Base-by-base conservation (phyloP, 2,329 filamentous ascomycete genomes). In the Fusarium pseudocircinatum region DNA sequence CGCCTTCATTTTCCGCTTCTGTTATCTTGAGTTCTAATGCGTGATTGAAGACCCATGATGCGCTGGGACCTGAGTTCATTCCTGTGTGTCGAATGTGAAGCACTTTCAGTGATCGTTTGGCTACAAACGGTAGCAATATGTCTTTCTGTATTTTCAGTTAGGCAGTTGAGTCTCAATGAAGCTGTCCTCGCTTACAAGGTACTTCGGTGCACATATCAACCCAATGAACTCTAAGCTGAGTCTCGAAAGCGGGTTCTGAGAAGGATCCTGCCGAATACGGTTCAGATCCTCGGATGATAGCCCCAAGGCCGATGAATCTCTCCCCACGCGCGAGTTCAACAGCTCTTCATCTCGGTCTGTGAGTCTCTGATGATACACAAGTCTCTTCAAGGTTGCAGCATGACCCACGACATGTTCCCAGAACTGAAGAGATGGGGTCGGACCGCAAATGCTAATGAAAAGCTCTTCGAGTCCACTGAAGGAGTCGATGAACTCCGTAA, bases 31-130 rank as follows among this genome's bases (percentile, higher is more conserved):
- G 6, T 12, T 57, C 26, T 6, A 44, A 22, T 1, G 28, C n/a
- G 13, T 53, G 16, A 22, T 60, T 30, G 2, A 53, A 67, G 4
- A 67, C 22, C 20, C 46, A 53, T 14, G 62, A 53, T 5, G 34
- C 7, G 3, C 10, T 30, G 11, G n/a, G 13, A 2, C 22, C 32
- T n/a, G 20, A 37, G 13, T 42, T 47, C 10, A 46, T n/a, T 3
- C 52, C 52, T 0, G 62, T 67, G 2, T 47, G 40, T n/a, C 62
- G 64, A 16, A 67, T 42, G 15, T 67, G 64, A 15, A 67, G 24
- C 4, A 37, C 61, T 15, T 47, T 60, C 0, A 67, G 39, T n/a
- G 52, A 47, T 0, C 1, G 0, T 4, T 53, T 67, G 3, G 24
- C 16, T 0, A n/a, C 18, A 5, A 67, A 67, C 0, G 64, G 61